Evolutionary conservation across 345 rosid species (phyloP).

Genomic region (Salix suchowensis): DNA sequence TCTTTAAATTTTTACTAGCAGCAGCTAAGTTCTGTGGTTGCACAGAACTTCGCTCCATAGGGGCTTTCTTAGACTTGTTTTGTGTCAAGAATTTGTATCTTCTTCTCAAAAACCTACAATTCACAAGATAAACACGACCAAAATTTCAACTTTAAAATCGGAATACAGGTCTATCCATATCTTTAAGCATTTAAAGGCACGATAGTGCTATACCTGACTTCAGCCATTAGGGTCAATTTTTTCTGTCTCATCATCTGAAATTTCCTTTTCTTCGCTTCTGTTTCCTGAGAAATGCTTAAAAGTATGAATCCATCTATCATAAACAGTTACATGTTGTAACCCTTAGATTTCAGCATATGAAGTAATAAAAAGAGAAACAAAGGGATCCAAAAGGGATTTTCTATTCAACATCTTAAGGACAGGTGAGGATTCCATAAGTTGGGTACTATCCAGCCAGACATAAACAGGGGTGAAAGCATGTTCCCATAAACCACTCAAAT

Average conservation of each 20-base stretch:
- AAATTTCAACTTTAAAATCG: not conserved
- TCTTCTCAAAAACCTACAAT: conserved; percentile 59
- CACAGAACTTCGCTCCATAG: not conserved
- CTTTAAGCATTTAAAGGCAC: not conserved
- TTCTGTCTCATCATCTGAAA: conserved; percentile 57
- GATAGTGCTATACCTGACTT: conserved; percentile 59
- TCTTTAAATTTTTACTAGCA: conserved; percentile 20
- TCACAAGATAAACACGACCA: conserved; percentile 7
- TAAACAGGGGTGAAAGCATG: not conserved
- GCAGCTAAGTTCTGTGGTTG: conserved; percentile 20
- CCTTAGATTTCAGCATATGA: not conserved
- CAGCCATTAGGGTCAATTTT: conserved; percentile 44
- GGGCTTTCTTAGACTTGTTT: conserved; percentile 34
- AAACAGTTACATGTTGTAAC: not conserved
- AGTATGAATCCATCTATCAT: not conserved
- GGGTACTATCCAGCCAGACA: not conserved
- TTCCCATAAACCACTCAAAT: not conserved
- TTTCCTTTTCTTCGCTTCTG: conserved; percentile 44
- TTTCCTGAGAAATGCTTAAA: conserved; percentile 47
- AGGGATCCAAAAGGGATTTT: not conserved
- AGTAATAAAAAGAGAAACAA: not conserved
- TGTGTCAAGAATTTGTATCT: conserved; percentile 52
- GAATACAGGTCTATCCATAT: not conserved
- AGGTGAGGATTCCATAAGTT: not conserved
- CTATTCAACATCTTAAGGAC: not conserved